These are phyloP conservation scores for Silene latifolia DNA, from an alignment of 148 eudicot genomes.

Conservation along the genomic window DNA sequence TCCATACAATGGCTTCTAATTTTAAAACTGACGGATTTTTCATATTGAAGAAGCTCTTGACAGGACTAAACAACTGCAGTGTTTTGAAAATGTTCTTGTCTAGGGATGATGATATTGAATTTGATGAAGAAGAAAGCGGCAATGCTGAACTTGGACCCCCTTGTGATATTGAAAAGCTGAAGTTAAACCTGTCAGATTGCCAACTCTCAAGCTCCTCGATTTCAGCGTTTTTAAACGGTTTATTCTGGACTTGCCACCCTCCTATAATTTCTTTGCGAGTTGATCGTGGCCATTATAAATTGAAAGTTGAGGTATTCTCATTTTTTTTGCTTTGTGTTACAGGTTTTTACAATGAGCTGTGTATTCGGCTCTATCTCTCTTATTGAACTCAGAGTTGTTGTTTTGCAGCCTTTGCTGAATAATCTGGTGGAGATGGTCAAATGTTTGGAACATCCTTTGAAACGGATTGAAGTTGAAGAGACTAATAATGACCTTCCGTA, in stretches of 20 bases:
- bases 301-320: no score
- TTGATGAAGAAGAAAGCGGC: neutral
- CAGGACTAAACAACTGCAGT: neutral
- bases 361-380: neutral
- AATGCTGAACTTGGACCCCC: neutral
- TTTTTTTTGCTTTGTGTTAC: no score
- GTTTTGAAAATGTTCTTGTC: no score
- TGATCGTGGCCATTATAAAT: no score
- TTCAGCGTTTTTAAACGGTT: neutral
- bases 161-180: neutral
- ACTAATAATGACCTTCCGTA: neutral
- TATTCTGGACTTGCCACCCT: neutral
- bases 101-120: neutral
- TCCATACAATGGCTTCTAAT: neutral
- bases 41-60: neutral
- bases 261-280: neutral
- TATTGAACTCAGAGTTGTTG: neutral
- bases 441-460: constrained; percentile 5
- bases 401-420: neutral
- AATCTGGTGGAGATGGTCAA: neutral
- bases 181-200: neutral
- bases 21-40: neutral
- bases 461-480: neutral
- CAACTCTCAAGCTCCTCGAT: neutral
- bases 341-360: no score